Base-by-base conservation (phyloP, 169 alveolate genomes). In the Cryptosporidium meleagridis region DNA sequence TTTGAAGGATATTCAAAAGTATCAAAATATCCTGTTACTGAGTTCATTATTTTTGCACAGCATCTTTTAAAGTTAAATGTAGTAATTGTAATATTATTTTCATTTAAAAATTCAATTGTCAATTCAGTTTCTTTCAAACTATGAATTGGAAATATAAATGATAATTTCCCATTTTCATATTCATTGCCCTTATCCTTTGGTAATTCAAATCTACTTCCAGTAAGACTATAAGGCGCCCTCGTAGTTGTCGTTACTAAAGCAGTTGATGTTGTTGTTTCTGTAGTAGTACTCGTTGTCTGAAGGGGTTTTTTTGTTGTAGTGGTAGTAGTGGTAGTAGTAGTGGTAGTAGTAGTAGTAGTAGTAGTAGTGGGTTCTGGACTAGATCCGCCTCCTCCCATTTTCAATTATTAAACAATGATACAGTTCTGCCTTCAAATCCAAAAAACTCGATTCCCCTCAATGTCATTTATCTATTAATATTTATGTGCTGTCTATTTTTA, bases 271-370 rank as follows among this genome's bases (percentile, higher is more conserved):
- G 75, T 61, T 4, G 87, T 61, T n/a, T 53, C 41, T 21, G 69
- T 39, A 33, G 53, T 41, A 5, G 73, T 80, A 16, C 45, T 37
- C 26, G 41, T 80, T 14, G 73, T 39, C 6, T 62, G 14, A 12
- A 67, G 58, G 6, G 86, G 37, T 12, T 67, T 75, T 0, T 58
- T 75, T 35, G 87, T 80, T 0, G 87, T 80, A 41, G 80, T 80
- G 0, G 75, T 80, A 12, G 87, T 37, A 1, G 75, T 65, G 0
- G 87, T 35, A 3, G 87, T 75, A 4, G 87, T 75, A 35, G 87
- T 80, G 8, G 87, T 80, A 33, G 87, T 80, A 35, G 73, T 59
- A 37, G 87, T 65, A 21, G 85, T 71, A 37, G 84, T 69, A 5
- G 87, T 65, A 51, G 85, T 72, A 18, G 84, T 69, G 7, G 85